These are phyloP conservation scores for Dipodascus albidus DNA, from an alignment of 805 yeast genomes.

Conservation along the genomic window DNA sequence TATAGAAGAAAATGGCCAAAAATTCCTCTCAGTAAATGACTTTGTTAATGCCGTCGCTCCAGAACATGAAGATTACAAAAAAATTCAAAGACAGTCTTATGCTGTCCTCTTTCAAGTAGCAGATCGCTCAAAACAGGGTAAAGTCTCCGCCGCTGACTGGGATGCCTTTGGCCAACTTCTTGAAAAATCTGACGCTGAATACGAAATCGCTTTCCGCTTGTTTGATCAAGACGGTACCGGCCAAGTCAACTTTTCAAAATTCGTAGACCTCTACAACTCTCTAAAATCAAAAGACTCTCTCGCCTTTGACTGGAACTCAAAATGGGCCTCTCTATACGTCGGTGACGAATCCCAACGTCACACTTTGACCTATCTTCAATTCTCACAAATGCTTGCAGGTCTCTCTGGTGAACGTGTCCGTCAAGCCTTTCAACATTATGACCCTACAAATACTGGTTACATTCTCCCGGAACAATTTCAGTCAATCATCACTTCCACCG, in stretches of 20 bases:
- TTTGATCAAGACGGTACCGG: slow-evolving; percentile 30
- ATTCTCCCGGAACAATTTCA: slow-evolving; percentile 31
- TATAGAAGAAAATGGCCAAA: slow-evolving; percentile 15
- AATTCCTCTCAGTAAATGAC: slow-evolving; percentile 29
- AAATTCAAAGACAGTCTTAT: slow-evolving; percentile 45
- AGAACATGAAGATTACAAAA: slow-evolving; percentile 35
- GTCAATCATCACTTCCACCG: slow-evolving; percentile 26
- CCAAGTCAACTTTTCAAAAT: slow-evolving; percentile 28
- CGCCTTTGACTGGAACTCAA: slow-evolving; percentile 33
- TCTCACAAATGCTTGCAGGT: slow-evolving; percentile 35
- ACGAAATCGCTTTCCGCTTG: slow-evolving; percentile 36
- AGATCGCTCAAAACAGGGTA: slow-evolving; percentile 62
- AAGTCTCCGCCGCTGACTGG: slow-evolving; percentile 61
- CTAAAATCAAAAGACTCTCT: slow-evolving; percentile 26
- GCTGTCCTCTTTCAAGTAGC: slow-evolving; percentile 72
- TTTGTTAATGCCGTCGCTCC: slow-evolving; percentile 35
- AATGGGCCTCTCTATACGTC: slow-evolving; percentile 31
- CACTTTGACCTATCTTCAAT: slow-evolving; percentile 29
- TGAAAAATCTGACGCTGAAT: slow-evolving; percentile 44
- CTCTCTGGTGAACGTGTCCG: slow-evolving; percentile 35
- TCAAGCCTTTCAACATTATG: slow-evolving; percentile 31
- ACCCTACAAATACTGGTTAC: slow-evolving; percentile 27
- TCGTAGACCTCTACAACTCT: slow-evolving; percentile 27
- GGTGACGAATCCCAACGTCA: slow-evolving; percentile 29
- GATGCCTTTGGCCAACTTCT: slow-evolving; percentile 48